Evolutionary conservation across 345 rosid species (phyloP).

Genomic region (Eucalyptus sideroxylon): DNA sequence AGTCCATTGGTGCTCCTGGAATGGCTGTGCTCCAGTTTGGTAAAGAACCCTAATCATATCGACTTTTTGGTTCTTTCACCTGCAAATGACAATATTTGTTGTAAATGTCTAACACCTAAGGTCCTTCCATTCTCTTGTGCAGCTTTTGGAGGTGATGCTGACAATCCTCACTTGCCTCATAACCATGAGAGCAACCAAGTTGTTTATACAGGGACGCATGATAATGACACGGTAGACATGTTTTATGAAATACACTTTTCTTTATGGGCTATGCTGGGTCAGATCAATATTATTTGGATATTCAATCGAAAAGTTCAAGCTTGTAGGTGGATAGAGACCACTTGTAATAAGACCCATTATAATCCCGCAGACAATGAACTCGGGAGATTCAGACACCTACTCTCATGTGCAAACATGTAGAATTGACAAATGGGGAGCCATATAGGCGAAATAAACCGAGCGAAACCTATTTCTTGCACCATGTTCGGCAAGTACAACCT

Average conservation of each 20-base stretch:
- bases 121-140: conserved; percentile 1
- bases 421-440: neutral
- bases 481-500: neutral
- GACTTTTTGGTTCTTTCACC: neutral
- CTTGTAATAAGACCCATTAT: neutral
- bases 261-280: neutral
- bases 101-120: neutral
- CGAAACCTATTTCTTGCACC: neutral
- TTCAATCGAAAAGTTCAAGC: neutral
- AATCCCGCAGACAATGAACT: neutral
- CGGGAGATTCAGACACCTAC: neutral
- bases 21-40: conserved; percentile 99
- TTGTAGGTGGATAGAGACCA: neutral
- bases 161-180: conserved; percentile 91
- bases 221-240: conserved; percentile 72
- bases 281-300: neutral
- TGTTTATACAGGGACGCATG: conserved; percentile 97
- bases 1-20: conserved; percentile 92
- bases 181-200: conserved; percentile 88
- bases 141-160: conserved; percentile 82
- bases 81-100: neutral
- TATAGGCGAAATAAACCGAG: neutral
- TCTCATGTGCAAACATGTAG: neutral
- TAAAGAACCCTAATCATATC: conserved; percentile 4
- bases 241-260: neutral